Base-by-base conservation (phyloP, 164 flowering plant genomes). In the Sextonia rubra region DNA sequence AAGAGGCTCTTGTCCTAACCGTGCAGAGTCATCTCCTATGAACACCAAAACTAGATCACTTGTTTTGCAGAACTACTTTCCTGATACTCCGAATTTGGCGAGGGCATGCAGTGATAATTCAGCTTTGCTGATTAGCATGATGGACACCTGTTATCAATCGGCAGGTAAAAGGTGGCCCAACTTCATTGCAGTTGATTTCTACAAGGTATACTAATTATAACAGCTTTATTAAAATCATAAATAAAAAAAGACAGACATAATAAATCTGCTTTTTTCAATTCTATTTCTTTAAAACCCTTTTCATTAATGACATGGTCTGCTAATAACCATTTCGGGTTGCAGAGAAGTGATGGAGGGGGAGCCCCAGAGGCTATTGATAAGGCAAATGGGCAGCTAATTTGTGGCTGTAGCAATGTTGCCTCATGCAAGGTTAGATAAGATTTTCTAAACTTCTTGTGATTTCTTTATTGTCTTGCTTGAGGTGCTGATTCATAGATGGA, bases 281-380 rank as follows among this genome's bases (percentile, higher is more conserved):
- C 64, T 18, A 2, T n/a, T 66, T 32, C 64, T 70, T 64, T 26
- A 5, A 26, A 29, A 25, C 12, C 52, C 22, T 20, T 22, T 37
- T 44, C 18, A 32, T 12, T 66, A 2, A 66, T 66, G 27, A 37
- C 37, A 11, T 61, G 14, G 44, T 61, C 6, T 61, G 6, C 8
- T 61, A 27, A n/a, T 66, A 30, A 47, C 23, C 12, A 12, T 75
- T 56, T 52, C 76, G 82, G 5, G 32, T 37, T 71, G 68, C 88
- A 95, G 99, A 91, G 97, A 75, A 95, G 94, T 63, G 93, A 95
- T 71, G 94, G 97, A 49, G 91, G 93, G 2, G 99, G 99, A 73
- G 89, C 96, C 2, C 76, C 94, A 12, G 83, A 85, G 68, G 93
- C 97, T 8, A 80, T 84, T 23, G 97, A 95, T 80, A 75, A 80